Evolutionary conservation across 2,329 filamentous ascomycete genomes (phyloP).

Genomic region (Diaporthe citri): DNA sequence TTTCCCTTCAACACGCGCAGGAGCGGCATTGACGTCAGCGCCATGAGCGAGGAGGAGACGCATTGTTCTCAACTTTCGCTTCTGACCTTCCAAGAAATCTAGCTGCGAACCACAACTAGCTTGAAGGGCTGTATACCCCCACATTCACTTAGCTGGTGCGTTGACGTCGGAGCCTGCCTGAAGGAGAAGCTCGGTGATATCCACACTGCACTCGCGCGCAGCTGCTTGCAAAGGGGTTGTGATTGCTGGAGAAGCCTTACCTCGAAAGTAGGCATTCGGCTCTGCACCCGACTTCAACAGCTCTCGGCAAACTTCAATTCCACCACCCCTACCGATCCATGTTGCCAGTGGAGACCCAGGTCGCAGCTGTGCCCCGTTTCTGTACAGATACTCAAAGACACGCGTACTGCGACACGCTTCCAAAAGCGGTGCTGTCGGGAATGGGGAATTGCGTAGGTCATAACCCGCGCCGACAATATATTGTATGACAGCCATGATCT

Average conservation of each 20-base stretch:
- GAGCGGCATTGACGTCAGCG: background rate
- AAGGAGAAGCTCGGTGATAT: background rate
- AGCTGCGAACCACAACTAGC: background rate
- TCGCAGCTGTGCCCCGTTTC: background rate
- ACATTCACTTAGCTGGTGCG: background rate
- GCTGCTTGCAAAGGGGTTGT: background rate
- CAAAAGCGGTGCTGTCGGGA: background rate
- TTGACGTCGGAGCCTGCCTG: background rate
- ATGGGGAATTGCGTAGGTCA: background rate
- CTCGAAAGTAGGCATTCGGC: background rate
- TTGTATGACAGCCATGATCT: background rate
- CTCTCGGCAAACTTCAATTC: background rate
- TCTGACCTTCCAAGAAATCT: background rate
- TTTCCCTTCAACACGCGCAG: background rate
- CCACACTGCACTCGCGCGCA: background rate
- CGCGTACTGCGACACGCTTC: background rate
- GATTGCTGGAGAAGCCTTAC: background rate
- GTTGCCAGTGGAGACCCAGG: background rate
- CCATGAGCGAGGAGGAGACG: background rate
- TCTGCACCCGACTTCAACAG: background rate
- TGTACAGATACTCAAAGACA: background rate
- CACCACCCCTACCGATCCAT: background rate
- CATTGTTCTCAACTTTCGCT: background rate
- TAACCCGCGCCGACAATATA: background rate
- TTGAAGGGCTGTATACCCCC: background rate